Evolutionary conservation across 139 green algal species (phyloP), one percentile per base, ranked within the genome.

Genomic region (Chlorella sp.): DNA sequence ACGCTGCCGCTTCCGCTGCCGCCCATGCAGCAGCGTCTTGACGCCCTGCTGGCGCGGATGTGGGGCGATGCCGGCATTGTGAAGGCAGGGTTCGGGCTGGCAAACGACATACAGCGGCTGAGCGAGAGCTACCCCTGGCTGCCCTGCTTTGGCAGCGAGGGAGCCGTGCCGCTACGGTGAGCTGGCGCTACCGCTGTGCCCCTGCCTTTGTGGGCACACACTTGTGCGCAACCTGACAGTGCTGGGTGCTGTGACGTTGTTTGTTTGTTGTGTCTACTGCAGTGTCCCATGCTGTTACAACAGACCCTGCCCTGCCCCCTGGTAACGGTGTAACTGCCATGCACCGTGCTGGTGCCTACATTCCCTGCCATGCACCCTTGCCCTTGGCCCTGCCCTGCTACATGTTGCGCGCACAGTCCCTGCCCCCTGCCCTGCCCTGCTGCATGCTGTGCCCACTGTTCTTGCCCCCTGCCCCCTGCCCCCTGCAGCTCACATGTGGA

Each of bases 1-100:
- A 26, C 83, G 34, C 32, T 24, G 24, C 83, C 42, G 83, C n/a
- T n/a, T n/a, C 37, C 53, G 83, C 85, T 89, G 39, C 32, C 85
- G 30, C 40, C 73, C 15, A 26, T 66, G 34, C 42, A 93, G 91
- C 57, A 21, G 9, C 78, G 28, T 16, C 77, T 93, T 24, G 90
- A 82, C 60, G n/a, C 36, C 42, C 18, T 89, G 80, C 85, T 93
- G 40, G 30, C 28, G 0, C 61, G 36, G 19, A 12, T 93, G 36
- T 90, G 87, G n/a, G 83, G 75, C 1, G 83, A 93, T 83, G 39
- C 82, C 18, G 21, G 39, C 24, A 73, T 93, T 22, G 36, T 93
- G 32, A 91, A 93, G 39, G 57, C 92, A 15, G 91, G 91, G 34
- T 93, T 93, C 36, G 91, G 89, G 19, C 15, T 93, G 28, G 18